phyloP scores from a whole-genome alignment of 768 basidiomycete species.

The Rhodosporidiobolus sp. region DNA sequence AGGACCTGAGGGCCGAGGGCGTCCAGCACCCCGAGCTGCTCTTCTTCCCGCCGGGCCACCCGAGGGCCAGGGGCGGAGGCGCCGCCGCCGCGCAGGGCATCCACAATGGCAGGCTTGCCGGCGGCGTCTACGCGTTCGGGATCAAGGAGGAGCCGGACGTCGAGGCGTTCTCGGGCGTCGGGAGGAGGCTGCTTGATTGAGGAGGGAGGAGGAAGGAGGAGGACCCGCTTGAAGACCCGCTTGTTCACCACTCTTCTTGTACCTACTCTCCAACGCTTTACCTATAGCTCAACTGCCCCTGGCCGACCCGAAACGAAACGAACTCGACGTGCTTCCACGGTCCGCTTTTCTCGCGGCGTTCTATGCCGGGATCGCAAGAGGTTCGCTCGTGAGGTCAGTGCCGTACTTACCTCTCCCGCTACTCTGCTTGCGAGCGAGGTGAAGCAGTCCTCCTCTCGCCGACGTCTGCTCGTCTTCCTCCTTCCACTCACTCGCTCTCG shows the following conservation, averaged over 20 bases:
- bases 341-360: background rate
- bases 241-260: background rate
- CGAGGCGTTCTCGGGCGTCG: background rate
- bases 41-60: too few species aligned
- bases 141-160: constrained; percentile 7
- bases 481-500: background rate
- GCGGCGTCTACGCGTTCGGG: background rate
- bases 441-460: background rate
- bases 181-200: background rate
- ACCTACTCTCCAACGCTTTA: too few species aligned
- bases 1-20: too few species aligned
- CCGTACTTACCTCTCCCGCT: too few species aligned
- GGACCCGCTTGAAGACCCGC: background rate
- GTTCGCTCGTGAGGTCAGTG: too few species aligned
- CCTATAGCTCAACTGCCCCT: background rate
- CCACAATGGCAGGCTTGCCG: background rate
- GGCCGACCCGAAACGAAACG: background rate
- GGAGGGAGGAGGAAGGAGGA: background rate
- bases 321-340: background rate
- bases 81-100: background rate
- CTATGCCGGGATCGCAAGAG: too few species aligned
- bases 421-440: too few species aligned
- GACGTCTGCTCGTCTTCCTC: background rate
- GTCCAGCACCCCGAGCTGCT: too few species aligned
- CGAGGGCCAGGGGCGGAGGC: too few species aligned